Conservation (phyloP, 805 yeast genomes). For the Ogataea philodendri region DNA sequence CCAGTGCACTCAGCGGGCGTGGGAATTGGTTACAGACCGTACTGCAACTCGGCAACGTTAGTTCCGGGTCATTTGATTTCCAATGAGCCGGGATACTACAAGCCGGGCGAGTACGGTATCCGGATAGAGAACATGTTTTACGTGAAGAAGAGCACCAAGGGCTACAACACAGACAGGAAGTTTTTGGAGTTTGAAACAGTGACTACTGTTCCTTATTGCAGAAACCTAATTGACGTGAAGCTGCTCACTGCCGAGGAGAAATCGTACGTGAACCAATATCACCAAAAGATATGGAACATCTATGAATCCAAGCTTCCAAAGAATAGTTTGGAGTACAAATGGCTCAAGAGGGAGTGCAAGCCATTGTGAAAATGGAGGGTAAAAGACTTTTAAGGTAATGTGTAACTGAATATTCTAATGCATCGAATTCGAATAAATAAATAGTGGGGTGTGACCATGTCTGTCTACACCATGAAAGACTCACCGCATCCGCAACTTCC, state of each 20-base stretch:
- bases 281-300: slow-evolving; percentile 45
- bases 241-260: slow-evolving; percentile 47
- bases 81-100: slow-evolving; percentile 64
- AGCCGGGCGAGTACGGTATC: slow-evolving; percentile 58
- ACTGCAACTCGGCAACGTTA: slow-evolving; percentile 43
- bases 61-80: slow-evolving; percentile 55
- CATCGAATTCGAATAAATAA: slow-evolving; percentile 7
- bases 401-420: slow-evolving; percentile 3
- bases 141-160: slow-evolving; percentile 40
- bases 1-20: slow-evolving; percentile 65
- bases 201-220: slow-evolving; percentile 57
- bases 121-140: slow-evolving; percentile 52
- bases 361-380: slow-evolving; percentile 15
- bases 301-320: slow-evolving; percentile 39
- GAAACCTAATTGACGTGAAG: slow-evolving; percentile 45
- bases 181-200: slow-evolving; percentile 55
- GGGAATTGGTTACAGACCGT: slow-evolving; percentile 56
- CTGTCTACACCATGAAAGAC: slow-evolving; percentile 82
- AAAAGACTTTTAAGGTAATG: slow-evolving; percentile 1
- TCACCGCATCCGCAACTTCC: slow-evolving; percentile 99
- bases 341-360: slow-evolving; percentile 51
- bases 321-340: slow-evolving; percentile 39
- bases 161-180: slow-evolving; percentile 37
- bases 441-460: neutral
- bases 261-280: slow-evolving; percentile 50